Base-by-base conservation (phyloP, 805 yeast genomes). In the Monosporozyma aquatica region DNA sequence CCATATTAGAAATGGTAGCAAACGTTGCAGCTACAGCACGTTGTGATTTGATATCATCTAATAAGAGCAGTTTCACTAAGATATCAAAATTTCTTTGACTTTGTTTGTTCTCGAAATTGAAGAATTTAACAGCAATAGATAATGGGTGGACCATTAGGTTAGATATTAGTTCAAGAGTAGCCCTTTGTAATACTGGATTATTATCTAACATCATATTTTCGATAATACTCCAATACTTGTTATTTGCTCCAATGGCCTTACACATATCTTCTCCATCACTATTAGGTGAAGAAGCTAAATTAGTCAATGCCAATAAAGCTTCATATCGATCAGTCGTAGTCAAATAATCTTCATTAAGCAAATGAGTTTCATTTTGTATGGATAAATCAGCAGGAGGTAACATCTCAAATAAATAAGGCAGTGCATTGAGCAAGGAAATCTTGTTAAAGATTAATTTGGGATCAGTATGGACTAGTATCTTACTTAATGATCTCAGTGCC, bases 241-340 rank as follows among this genome's bases (percentile, higher is more conserved):
- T 58, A 36, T 62, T 57, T 5, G 69, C 62, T 10, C 47, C 52
- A 18, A 50, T 54, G 23, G 49, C 47, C 28, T 39, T 57, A 43
- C 55, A 61, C 29, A 58, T 65, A 22, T 70, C 61, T 8, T 70
- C 68, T 27, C 68, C 59, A 11, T 58, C 59, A 4, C 67, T 64
- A 9, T 65, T 66, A 34, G 64, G 66, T 2, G 68, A 45, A 0
- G 85, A 69, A 0, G 86, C 74, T 6, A 81, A 49, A 57, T 83
- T 84, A 1, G 90, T 83, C 23, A 83, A 66, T 0, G 89, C 85
- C 18, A 80, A 54, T 30, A 84, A 61, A 0, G 79, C 65, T 51
- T 78, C 82, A 49, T 71, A 73, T 17, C 71, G 68, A 44, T 67
- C 70, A 29, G 50, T 68, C 3, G 39, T 21, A 2, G 59, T 45